phyloP scores from a whole-genome alignment of 139 green algal species.

The Chlorella ohadii region DNA sequence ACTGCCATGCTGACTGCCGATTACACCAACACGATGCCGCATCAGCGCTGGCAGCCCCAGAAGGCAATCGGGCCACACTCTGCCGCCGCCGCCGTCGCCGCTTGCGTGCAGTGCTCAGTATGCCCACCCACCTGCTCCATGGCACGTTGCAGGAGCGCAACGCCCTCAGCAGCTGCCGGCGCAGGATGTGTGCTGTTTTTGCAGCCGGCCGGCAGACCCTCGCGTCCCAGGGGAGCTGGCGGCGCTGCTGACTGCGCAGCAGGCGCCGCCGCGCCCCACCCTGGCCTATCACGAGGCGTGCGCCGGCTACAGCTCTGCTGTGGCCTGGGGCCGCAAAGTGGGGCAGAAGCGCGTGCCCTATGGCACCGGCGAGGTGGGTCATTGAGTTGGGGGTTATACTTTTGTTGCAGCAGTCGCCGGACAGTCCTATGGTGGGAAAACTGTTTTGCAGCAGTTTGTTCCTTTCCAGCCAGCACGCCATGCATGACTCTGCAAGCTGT shows the following conservation, averaged over 20 bases:
- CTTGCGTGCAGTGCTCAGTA: not conserved
- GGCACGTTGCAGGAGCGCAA: not conserved
- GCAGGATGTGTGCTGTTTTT: not conserved
- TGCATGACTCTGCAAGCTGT: too few relatives aligned
- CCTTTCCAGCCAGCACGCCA: too few relatives aligned
- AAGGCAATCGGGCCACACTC: too few relatives aligned
- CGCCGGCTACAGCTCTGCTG: constrained; percentile 13
- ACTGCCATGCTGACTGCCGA: too few relatives aligned
- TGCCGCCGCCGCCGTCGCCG: too few relatives aligned
- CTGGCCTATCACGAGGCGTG: constrained; percentile 33
- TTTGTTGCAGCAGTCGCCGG: too few relatives aligned
- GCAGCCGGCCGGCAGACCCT: not conserved
- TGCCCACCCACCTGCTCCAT: too few relatives aligned
- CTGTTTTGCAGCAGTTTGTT: too few relatives aligned
- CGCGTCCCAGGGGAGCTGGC: not conserved
- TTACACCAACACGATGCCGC: too few relatives aligned
- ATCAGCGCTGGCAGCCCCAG: too few relatives aligned
- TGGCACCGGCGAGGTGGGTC: not conserved
- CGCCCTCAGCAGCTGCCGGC: not conserved
- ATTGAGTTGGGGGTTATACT: too few relatives aligned
- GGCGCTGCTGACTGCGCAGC: not conserved
- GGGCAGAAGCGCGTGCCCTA: not conserved
- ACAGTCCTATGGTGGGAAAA: too few relatives aligned
- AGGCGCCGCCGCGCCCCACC: not conserved
- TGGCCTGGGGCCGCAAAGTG: not conserved